Conservation (phyloP, 805 yeast species). For the Zygotorulaspora chibaensis region DNA sequence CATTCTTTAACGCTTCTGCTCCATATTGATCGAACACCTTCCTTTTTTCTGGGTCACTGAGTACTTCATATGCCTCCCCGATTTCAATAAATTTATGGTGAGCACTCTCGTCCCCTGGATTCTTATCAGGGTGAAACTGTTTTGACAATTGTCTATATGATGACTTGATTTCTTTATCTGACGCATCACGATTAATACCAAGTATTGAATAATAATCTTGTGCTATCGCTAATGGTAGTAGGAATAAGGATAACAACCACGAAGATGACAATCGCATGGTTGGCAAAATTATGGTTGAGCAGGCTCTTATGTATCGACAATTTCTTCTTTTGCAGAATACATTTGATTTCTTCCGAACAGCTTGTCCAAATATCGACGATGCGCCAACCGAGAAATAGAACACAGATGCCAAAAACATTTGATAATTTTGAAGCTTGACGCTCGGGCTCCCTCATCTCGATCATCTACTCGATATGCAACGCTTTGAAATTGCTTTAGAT, state of each 20-base stretch:
- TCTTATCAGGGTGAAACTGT: slow-evolving; percentile 93
- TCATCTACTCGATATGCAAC: not conserved
- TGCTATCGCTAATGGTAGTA: slow-evolving; percentile 24
- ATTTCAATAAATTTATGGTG: slow-evolving; percentile 83
- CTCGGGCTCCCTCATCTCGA: no score
- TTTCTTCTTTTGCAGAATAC: not conserved
- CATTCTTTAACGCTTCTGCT: slow-evolving; percentile 62
- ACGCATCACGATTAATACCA: slow-evolving; percentile 65
- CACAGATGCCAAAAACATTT: no score
- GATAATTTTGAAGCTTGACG: no score
- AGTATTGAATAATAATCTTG: slow-evolving; percentile 57
- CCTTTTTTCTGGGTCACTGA: slow-evolving; percentile 67
- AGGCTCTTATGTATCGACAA: not conserved
- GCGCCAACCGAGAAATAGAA: not conserved
- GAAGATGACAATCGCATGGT: slow-evolving; percentile 7
- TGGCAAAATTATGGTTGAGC: not conserved
- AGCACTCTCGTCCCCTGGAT: slow-evolving; percentile 75
- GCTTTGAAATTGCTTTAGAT: slow-evolving; percentile 1
- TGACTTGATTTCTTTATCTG: slow-evolving; percentile 74
- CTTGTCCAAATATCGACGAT: slow-evolving; percentile 3
- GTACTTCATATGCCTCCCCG: slow-evolving; percentile 89
- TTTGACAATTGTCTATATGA: slow-evolving; percentile 80
- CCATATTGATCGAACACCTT: slow-evolving; percentile 72
- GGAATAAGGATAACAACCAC: slow-evolving; percentile 6
- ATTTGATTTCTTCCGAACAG: slow-evolving; percentile 4